Evolutionary conservation across 768 basidiomycete species (phyloP).

Genomic region (Suillus placidus): DNA sequence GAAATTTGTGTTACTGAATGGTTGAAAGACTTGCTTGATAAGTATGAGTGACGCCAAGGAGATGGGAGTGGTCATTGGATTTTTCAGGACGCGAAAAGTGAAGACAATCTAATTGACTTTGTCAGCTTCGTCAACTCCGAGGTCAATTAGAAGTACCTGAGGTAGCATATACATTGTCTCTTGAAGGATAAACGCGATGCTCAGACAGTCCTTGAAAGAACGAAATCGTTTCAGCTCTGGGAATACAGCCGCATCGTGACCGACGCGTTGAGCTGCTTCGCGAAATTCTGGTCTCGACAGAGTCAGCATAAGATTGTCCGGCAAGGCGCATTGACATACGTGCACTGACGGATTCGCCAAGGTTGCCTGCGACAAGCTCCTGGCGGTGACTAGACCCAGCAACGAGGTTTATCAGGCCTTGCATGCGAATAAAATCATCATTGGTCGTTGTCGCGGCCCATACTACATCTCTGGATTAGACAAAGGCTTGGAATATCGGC

Average conservation of each 20-base stretch:
- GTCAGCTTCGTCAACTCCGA: not conserved
- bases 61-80: conserved; percentile 59
- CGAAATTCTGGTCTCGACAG: conserved; percentile 32
- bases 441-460: conserved; percentile 79
- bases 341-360: conserved; percentile 52
- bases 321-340: conserved; percentile 40
- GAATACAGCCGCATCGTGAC: conserved; percentile 43
- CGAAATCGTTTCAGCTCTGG: conserved; percentile 33
- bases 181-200: conserved; percentile 44
- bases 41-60: conserved; percentile 66
- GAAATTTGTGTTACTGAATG: conserved; percentile 56
- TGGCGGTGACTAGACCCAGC: conserved; percentile 53
- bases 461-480: conserved; percentile 32
- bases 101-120: not conserved
- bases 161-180: conserved; percentile 63
- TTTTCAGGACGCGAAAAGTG: not conserved
- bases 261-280: conserved; percentile 28
- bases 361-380: conserved; percentile 70
- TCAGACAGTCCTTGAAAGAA: conserved; percentile 31
- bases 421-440: conserved; percentile 59
- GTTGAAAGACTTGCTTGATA: conserved; percentile 53
- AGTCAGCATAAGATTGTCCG: not conserved
- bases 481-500: not conserved
- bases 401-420: conserved; percentile 63
- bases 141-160: not conserved